phyloP scores from a whole-genome alignment of 148 eudicot genomes.

The Pouteria glomerata region DNA sequence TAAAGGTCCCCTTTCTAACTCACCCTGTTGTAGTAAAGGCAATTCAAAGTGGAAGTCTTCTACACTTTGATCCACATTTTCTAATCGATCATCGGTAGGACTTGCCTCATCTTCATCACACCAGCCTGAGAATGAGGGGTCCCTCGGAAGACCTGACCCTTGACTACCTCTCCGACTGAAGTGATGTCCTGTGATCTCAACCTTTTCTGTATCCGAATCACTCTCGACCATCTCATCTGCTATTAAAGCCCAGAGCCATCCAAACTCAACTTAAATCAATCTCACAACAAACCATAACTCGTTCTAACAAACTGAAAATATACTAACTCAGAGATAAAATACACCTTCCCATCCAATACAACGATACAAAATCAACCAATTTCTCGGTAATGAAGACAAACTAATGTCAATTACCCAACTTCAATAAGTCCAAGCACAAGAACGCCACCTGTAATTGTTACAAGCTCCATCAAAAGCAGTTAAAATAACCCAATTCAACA shows the following conservation, averaged over 20 bases:
- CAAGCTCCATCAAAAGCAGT: background rate
- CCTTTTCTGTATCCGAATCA: constrained; percentile 15
- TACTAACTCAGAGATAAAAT: background rate
- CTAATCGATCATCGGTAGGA: constrained; percentile 11
- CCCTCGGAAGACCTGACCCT: constrained; percentile 24
- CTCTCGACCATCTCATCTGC: constrained; percentile 31
- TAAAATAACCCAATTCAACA: background rate
- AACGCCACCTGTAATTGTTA: background rate
- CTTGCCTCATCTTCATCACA: constrained; percentile 22
- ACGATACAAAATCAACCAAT: background rate
- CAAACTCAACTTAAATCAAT: background rate
- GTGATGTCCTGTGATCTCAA: constrained; percentile 14
- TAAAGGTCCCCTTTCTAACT: constrained; percentile 8
- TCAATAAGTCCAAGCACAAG: background rate
- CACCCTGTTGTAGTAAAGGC: constrained; percentile 24
- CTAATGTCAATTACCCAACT: background rate
- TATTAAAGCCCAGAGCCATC: constrained; percentile 6
- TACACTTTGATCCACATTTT: constrained; percentile 13
- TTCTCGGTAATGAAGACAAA: background rate
- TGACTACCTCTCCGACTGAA: background rate
- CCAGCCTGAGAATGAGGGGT: constrained; percentile 49
- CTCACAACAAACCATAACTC: background rate
- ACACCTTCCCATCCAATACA: background rate
- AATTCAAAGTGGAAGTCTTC: constrained; percentile 34
- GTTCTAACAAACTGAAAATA: background rate